phyloP scores from a whole-genome alignment of 805 yeast genomes.

The Candida wancherniae region DNA sequence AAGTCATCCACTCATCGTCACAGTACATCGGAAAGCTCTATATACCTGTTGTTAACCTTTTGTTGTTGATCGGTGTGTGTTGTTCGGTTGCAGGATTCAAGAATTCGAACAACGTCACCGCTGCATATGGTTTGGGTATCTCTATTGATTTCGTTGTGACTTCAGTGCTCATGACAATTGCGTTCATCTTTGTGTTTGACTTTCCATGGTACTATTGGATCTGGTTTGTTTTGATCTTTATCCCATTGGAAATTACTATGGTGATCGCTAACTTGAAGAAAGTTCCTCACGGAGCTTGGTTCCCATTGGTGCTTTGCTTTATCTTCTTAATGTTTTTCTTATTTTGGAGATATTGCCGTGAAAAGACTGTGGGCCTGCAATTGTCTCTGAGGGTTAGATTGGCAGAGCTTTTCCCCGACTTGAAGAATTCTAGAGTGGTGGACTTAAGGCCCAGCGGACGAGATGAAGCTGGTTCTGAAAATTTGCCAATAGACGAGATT shows the following conservation, averaged over 20 bases:
- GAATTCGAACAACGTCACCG: slow-evolving; percentile 46
- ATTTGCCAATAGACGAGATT: background rate
- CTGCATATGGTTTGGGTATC: slow-evolving; percentile 59
- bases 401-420: slow-evolving; percentile 31
- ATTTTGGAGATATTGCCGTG: slow-evolving; percentile 48
- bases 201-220: slow-evolving; percentile 31
- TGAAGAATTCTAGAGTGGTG: slow-evolving; percentile 16
- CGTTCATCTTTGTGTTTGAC: slow-evolving; percentile 44
- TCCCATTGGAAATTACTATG: slow-evolving; percentile 44
- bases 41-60: slow-evolving; percentile 47
- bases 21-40: slow-evolving; percentile 47
- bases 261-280: slow-evolving; percentile 47
- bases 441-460: slow-evolving; percentile 17
- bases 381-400: slow-evolving; percentile 28
- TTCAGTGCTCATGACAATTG: slow-evolving; percentile 40
- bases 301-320: slow-evolving; percentile 45
- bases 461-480: background rate
- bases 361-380: slow-evolving; percentile 37
- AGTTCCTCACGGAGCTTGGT: slow-evolving; percentile 60
- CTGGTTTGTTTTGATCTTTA: slow-evolving; percentile 34
- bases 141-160: slow-evolving; percentile 53
- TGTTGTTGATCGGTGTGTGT: slow-evolving; percentile 48
- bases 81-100: slow-evolving; percentile 50
- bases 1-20: slow-evolving; percentile 42
- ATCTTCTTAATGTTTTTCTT: slow-evolving; percentile 34